Base-by-base conservation (phyloP, 345 rosid species). In the Clausena lansium region DNA sequence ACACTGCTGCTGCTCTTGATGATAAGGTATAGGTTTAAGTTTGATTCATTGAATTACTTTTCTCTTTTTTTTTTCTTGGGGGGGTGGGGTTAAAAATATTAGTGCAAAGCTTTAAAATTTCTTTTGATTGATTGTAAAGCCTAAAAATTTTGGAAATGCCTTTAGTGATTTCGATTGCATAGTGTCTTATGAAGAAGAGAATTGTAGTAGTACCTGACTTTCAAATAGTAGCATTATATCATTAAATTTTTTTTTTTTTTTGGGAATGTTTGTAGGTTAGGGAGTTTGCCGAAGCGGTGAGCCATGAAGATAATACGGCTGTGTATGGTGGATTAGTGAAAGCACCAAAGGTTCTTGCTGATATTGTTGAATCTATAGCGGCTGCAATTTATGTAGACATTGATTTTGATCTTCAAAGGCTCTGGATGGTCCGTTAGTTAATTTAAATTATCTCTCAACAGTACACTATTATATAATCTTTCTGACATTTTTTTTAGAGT, bases 281-380 rank as follows among this genome's bases (percentile, higher is more conserved):
- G 79, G 97, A 87, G 74, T 94, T 94, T 75, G 75, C 84, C 3
- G 83, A 82, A 38, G 87, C 88, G 6, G 92, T 93, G 15, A 60
- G 74, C 32, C 65, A 86, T 81, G 97, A 91, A 83, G 86, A 88
- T 59, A 80, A 81, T 22, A 39, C 81, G 2, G 89, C 83, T 9
- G 76, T 76, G 0, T 77, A 91, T 73, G 95, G 97, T 32, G 98
- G 97, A 30, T 76, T 85, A 36, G 80, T 91, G 41, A 91, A 90
- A 87, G 98, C 97, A 4, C 97, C 98, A 0, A 93, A 94, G 85
- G 76, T 93, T 70, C 91, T 94, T 5, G 97, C 98, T 19, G 95
- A 94, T 32, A 79, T 93, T 14, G 83, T 93, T 4, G 98, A 94
- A 76, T 87, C 98, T 55, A 25, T 94, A 45, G 97, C 91, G 1